Base-by-base conservation (phyloP, 2,329 filamentous ascomycete species). In the Penicillium sp. region DNA sequence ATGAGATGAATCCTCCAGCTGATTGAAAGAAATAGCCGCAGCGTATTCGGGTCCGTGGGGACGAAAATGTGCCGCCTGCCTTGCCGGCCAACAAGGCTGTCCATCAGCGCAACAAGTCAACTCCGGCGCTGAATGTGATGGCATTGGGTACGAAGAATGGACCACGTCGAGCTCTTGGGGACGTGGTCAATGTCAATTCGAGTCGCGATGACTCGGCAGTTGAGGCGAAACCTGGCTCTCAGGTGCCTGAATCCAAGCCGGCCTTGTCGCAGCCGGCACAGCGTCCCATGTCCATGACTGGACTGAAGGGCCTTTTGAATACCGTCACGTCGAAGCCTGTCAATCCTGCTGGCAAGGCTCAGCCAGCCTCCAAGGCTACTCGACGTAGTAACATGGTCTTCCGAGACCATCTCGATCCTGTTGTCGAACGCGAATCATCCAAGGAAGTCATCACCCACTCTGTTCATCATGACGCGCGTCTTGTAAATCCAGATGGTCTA, bases 61-160 rank as follows among this genome's bases (percentile, higher is more conserved):
- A 87, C 67, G 86, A 93, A 66, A 92, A 92, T 64, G 66, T 39
- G 31, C 44, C 72, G 42, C 64, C 71, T 33, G 68, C 69, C 37
- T 65, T 62, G 29, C 57, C 60, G 36, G 47, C 71, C 43, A 75
- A 76, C 51, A 79, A 79, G 60, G 69, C 75, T 36, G 69, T 88
- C 45, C 85, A 93, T 54, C 81, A 87, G 54, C 82, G 84, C 47
- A 82, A 87, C 68, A 94, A 94, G 66, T 93, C 88, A 6, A 80
- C 74, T 22, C 79, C 63, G 64, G 82, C 66, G 65, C 75, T 74
- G 50, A 85, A 67, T 54, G 70, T 58, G 51, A 56, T 76, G 42
- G 60, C 73, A 44, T 69, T 73, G 45, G 73, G 69, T 41, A 73
- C 81, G 48, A 85, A 82, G 63, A 73, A 74, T 37, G 73, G 77